Base-by-base conservation (phyloP, 495 filamentous ascomycete genomes). In the Darksidea phi region DNA sequence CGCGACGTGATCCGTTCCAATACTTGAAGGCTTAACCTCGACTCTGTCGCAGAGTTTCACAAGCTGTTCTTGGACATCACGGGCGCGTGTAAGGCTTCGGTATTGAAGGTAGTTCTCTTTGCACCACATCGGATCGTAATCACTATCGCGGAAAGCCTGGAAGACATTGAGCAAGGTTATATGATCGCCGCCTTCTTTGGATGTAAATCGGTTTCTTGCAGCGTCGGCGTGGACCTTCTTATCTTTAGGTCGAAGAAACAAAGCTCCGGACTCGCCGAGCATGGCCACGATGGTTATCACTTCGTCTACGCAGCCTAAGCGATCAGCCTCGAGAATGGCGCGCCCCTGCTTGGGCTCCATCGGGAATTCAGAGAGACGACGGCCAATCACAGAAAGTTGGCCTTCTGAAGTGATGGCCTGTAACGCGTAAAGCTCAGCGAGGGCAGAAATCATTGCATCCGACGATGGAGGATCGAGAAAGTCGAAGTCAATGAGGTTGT, bases 281-380 rank as follows among this genome's bases (percentile, higher is more conserved):
- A 97, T 95, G 28, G 93, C 86, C 41, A 97, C 88, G 54, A 98
- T 90, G 5, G 88, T 88, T n/a, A 98, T 81, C 13, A 97, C 88
- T 75, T 98, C 94, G 54, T 95, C 90, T 13, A 97, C 90, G 70
- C 95, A 97, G 17, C 88, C 89, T 63, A 91, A 87, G 46, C 88
- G 84, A 66, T 90, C 88, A 1, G 94, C 88, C 0, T 91, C 90
- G n/a, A 98, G 86, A 54, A 97, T 87, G 1, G 90, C 82, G 71
- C 91, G 94, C 49, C 94, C 90, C 8, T 96, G 81, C 90, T 94
- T 95, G 0, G 91, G 91, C 52, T 97, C 91, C 6, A 90, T 90
- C 0, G 94, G 94, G 72, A 98, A 95, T 73, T 97, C 91, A 21
- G 92, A 90, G 91, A 97, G 96, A 71, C 96, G 90, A 1, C 95